Percentiles rank a stretch among this genome's conserved stretches.
phyloP scores from a whole-genome alignment of 257 asterid species.

The Primulina tabacum region DNA sequence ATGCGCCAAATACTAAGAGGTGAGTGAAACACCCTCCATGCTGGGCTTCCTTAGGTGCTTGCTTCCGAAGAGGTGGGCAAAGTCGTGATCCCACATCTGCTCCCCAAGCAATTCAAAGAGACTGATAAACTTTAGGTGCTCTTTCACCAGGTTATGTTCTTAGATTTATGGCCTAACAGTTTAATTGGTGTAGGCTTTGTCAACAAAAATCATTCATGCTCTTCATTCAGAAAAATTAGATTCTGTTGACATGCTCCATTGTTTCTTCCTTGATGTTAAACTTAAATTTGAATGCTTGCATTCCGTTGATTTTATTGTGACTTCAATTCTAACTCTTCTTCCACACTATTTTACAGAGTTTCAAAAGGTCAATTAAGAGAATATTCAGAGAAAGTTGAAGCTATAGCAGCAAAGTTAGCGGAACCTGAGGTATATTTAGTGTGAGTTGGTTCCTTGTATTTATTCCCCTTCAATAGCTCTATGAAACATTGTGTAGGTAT shows the following conservation, averaged over 20 bases:
- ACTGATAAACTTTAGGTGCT: neutral
- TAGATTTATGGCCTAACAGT: neutral
- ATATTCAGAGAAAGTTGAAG: conserved; percentile 75
- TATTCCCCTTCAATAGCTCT: neutral
- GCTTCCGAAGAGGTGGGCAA: neutral
- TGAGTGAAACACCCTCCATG: neutral
- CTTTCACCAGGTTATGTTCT: neutral
- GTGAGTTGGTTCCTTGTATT: conserved; percentile 6
- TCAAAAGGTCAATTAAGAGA: conserved; percentile 60
- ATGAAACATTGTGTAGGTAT: neutral
- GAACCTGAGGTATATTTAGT: conserved; percentile 42
- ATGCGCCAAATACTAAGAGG: neutral
- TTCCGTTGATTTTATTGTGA: neutral
- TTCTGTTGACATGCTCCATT: neutral
- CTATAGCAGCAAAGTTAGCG: conserved; percentile 64
- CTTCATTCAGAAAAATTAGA: neutral
- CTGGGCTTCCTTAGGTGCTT: neutral
- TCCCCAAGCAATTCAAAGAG: neutral
- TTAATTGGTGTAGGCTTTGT: neutral
- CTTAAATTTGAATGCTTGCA: neutral
- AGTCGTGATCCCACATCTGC: neutral
- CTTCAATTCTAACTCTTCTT: neutral
- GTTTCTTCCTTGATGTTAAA: neutral
- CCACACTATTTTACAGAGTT: neutral
- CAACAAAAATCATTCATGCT: no score